phyloP scores from a whole-genome alignment of 805 yeast species.

The Komagataella ulmi region DNA sequence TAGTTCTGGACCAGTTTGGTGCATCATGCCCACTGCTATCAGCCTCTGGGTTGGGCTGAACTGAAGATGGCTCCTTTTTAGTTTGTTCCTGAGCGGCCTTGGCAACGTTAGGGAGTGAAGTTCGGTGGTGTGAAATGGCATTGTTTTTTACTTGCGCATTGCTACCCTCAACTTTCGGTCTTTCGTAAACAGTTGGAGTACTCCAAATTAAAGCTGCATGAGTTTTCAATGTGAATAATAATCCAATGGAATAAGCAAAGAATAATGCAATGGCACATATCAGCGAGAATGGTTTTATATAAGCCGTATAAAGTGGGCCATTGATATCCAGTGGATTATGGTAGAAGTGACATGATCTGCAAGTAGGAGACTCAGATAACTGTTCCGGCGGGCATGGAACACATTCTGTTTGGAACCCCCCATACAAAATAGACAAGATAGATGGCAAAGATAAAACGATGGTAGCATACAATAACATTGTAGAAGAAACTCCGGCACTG shows the following conservation, averaged over 20 bases:
- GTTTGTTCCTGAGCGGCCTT: conserved; percentile 4
- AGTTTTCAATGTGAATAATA: conserved; percentile 86
- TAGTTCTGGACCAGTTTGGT: conserved; percentile 88
- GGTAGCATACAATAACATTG: conserved; percentile 86
- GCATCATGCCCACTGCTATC: conserved; percentile 79
- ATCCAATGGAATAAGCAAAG: conserved; percentile 75
- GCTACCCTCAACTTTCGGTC: conserved; percentile 6
- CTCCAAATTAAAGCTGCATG: conserved; percentile 97
- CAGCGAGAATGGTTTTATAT: conserved; percentile 73
- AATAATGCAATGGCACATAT: conserved; percentile 73
- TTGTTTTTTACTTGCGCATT: neutral
- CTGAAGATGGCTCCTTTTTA: conserved; percentile 6
- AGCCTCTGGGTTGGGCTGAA: conserved; percentile 11
- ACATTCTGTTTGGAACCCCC: conserved; percentile 71
- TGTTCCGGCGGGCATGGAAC: conserved; percentile 28
- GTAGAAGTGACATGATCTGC: conserved; percentile 60
- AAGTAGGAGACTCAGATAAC: conserved; percentile 21
- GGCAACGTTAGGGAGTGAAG: conserved; percentile 3
- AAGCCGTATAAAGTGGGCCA: conserved; percentile 38
- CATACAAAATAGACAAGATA: conserved; percentile 78
- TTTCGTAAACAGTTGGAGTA: conserved; percentile 34
- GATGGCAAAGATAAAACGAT: conserved; percentile 91
- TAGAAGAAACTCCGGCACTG: conserved; percentile 93
- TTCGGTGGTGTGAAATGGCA: neutral
- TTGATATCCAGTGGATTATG: conserved; percentile 70